Evolutionary conservation across 139 green algal species (phyloP).

Genomic region (Ulvella scutata): DNA sequence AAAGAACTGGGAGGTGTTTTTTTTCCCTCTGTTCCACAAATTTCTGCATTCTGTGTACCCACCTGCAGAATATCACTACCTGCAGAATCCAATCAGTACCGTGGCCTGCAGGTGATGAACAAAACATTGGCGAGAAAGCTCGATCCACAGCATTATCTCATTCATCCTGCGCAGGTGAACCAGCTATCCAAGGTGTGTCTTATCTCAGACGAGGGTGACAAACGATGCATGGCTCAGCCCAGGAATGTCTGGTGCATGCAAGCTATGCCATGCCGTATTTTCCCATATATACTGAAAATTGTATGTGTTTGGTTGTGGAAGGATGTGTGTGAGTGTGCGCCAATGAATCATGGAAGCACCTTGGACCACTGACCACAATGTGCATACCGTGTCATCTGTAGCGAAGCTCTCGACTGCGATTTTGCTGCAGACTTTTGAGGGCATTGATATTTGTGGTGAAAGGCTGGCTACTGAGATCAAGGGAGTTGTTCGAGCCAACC

Average conservation of each 20-base stretch:
- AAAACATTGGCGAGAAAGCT: slow-evolving; percentile 21
- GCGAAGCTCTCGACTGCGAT: too few species aligned
- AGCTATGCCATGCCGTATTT: background rate
- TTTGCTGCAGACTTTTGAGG: slow-evolving; percentile 38
- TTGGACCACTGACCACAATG: background rate
- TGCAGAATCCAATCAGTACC: too few species aligned
- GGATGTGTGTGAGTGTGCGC: background rate
- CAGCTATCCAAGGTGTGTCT: slow-evolving; percentile 2
- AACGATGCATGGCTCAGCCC: too few species aligned
- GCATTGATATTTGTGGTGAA: slow-evolving; percentile 63
- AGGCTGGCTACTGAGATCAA: slow-evolving; percentile 55
- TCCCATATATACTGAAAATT: slow-evolving; percentile 5
- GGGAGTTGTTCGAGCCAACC: slow-evolving; percentile 17
- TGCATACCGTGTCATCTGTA: too few species aligned
- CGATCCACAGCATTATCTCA: slow-evolving; percentile 7
- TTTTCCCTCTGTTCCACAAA: background rate
- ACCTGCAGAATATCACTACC: too few species aligned
- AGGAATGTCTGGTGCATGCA: background rate
- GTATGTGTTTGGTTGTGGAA: background rate
- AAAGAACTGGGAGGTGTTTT: slow-evolving; percentile 48
- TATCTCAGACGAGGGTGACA: background rate
- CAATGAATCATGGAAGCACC: background rate
- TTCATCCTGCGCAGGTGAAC: slow-evolving; percentile 28
- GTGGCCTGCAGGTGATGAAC: too few species aligned
- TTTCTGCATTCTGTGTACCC: background rate